Conservation (phyloP, 2,329 filamentous ascomycete genomes). For the Torrubiellomyces zombiae region DNA sequence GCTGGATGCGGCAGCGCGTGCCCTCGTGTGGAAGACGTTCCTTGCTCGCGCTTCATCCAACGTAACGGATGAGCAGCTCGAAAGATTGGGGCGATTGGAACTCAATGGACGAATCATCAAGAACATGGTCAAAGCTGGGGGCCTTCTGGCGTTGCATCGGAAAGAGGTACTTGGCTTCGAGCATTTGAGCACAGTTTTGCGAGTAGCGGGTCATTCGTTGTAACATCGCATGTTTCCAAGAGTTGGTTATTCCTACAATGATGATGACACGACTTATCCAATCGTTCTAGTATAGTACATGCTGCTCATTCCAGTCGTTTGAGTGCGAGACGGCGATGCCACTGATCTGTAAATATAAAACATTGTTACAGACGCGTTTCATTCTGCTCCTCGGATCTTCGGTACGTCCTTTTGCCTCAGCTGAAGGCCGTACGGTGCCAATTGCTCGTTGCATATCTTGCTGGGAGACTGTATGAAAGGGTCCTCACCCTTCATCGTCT, state of each 20-base stretch:
- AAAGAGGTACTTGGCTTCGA: constrained; percentile 11
- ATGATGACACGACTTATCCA: no score
- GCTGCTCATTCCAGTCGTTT: no score
- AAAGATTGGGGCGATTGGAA: constrained; percentile 20
- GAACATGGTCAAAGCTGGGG: constrained; percentile 25
- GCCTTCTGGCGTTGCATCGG: constrained; percentile 15
- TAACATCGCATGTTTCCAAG: no score
- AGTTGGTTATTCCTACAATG: no score
- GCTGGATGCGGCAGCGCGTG: constrained; percentile 19
- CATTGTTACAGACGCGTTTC: no score
- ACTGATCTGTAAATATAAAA: no score
- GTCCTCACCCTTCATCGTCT: constrained; percentile 82
- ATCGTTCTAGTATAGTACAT: no score
- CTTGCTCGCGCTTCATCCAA: constrained; percentile 16
- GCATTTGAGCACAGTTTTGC: constrained; percentile 16
- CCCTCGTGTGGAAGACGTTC: constrained; percentile 23
- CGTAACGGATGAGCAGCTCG: constrained; percentile 13
- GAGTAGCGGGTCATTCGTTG: constrained; percentile 12
- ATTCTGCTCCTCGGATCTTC: no score
- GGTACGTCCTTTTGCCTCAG: constrained; percentile 4
- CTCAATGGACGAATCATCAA: constrained; percentile 36
- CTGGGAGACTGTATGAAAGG: constrained; percentile 65
- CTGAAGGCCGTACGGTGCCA: constrained; percentile 29
- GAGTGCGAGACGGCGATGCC: no score
- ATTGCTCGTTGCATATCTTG: constrained; percentile 40